Percentiles rank a stretch among this genome's conserved stretches.
phyloP scores from a whole-genome alignment of 164 flowering plant genomes.

The Tetrastigma voinierianum region DNA sequence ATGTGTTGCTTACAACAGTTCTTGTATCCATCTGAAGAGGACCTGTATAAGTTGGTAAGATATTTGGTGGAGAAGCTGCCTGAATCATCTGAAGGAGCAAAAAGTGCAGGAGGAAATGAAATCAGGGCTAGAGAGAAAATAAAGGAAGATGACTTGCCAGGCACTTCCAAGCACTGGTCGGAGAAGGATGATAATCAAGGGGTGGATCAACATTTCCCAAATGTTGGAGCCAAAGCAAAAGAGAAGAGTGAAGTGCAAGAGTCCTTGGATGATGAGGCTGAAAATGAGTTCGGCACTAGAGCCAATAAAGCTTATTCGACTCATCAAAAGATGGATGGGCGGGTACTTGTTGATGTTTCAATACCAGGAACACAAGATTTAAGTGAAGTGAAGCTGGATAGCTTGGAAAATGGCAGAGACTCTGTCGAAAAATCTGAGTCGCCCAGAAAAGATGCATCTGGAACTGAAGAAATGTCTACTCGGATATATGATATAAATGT shows the following conservation, averaged over 20 bases:
- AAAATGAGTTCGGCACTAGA: slow-evolving; percentile 1
- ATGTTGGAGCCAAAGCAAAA: slow-evolving; percentile 21
- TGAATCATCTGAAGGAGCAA: slow-evolving; percentile 28
- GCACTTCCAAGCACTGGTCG: slow-evolving; percentile 7
- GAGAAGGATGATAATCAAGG: slow-evolving; percentile 16
- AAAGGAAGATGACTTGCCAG: slow-evolving; percentile 11
- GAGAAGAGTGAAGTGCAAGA: slow-evolving; percentile 21
- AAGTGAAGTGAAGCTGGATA: slow-evolving; percentile 4
- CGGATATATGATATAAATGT: slow-evolving; percentile 16
- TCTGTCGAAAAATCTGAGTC: slow-evolving; percentile 4
- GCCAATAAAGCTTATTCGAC: slow-evolving; percentile 3
- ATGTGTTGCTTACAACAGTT: slow-evolving; percentile 84
- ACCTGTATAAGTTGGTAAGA: slow-evolving; percentile 61
- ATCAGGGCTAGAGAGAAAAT: slow-evolving; percentile 2
- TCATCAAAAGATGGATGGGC: slow-evolving; percentile 7
- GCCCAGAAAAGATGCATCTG: slow-evolving; percentile 9
- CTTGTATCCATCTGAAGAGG: slow-evolving; percentile 86
- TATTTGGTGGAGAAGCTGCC: slow-evolving; percentile 73
- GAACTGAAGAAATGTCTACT: slow-evolving; percentile 18
- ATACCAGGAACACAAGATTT: slow-evolving; percentile 4
- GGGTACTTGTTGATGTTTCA: slow-evolving; percentile 5
- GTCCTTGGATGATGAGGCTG: slow-evolving; percentile 8
- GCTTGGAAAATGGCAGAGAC: slow-evolving; percentile 1
- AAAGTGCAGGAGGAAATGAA: slow-evolving; percentile 13
- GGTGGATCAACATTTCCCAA: slow-evolving; percentile 15